These are phyloP conservation scores for Boletus reticuloceps DNA, from an alignment of 768 basidiomycete genomes.

Conservation along the genomic window DNA sequence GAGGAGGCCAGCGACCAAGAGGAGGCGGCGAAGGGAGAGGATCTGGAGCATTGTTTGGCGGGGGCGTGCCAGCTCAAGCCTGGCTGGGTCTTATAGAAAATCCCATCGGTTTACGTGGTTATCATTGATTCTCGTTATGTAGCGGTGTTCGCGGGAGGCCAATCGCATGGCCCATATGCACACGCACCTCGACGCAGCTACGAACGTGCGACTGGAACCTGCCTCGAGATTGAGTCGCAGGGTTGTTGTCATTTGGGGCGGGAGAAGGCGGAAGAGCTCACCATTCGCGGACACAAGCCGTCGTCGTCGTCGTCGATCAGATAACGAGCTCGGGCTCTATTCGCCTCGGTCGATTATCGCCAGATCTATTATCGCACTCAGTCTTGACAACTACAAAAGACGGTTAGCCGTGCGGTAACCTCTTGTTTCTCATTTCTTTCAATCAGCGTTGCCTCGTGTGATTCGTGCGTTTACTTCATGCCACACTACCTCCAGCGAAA, in stretches of 20 bases:
- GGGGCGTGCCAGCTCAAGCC: neutral
- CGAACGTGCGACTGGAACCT: neutral
- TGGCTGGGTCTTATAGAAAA: slow-evolving; percentile 8
- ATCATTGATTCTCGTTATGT: neutral
- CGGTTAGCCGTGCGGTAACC: too few species aligned
- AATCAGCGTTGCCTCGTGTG: too few species aligned
- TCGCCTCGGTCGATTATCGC: too few species aligned
- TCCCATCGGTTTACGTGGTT: neutral
- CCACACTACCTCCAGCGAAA: slow-evolving; percentile 24
- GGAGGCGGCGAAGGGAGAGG: slow-evolving; percentile 14
- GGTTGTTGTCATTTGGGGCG: neutral
- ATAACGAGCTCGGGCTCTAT: too few species aligned
- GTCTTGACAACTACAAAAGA: too few species aligned
- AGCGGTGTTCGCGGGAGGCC: too few species aligned
- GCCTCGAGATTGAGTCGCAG: neutral
- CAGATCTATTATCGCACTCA: too few species aligned
- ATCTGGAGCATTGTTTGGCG: neutral
- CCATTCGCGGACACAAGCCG: too few species aligned
- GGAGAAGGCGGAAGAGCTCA: too few species aligned
- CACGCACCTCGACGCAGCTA: neutral
- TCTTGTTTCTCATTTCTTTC: too few species aligned
- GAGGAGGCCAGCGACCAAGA: slow-evolving; percentile 20
- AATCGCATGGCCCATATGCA: neutral
- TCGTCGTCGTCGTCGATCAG: too few species aligned
- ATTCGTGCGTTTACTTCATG: neutral